These are phyloP conservation scores for Heliamphora pulchella DNA, from an alignment of 179 eudicot species.

Conservation along the genomic window DNA sequence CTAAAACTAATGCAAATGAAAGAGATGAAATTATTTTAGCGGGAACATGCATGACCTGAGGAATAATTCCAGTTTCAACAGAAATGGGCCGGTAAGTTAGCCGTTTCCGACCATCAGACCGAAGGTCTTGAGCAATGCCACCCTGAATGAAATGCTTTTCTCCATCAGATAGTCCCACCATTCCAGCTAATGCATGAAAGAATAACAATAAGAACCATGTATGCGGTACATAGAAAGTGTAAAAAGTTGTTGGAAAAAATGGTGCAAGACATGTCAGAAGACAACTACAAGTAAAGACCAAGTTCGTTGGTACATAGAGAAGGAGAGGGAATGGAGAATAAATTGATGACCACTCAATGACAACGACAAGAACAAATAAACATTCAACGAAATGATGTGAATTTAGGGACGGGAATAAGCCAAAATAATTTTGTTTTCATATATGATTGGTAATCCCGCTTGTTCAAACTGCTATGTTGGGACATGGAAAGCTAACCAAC, in stretches of 20 bases:
- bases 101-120: constrained; percentile 83
- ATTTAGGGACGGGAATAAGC: background rate
- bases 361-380: background rate
- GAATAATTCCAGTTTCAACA: constrained; percentile 71
- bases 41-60: constrained; percentile 45
- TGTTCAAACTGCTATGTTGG: background rate
- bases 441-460: background rate
- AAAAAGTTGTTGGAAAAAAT: background rate
- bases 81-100: constrained; percentile 54
- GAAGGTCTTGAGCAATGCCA: constrained; percentile 90
- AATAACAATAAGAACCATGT: background rate
- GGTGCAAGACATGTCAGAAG: background rate
- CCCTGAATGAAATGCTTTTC: constrained; percentile 75
- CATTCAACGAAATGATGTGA: background rate
- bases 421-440: background rate
- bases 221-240: background rate
- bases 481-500: background rate
- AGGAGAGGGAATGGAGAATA: background rate
- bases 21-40: background rate
- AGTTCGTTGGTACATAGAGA: too few species aligned
- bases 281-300: background rate
- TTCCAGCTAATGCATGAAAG: constrained; percentile 26
- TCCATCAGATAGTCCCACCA: constrained; percentile 76
- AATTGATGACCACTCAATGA: background rate
- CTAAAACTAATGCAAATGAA: background rate